phyloP scores from a whole-genome alignment of 352 stramenopile genomes.

The Thraustotheca clavata region DNA sequence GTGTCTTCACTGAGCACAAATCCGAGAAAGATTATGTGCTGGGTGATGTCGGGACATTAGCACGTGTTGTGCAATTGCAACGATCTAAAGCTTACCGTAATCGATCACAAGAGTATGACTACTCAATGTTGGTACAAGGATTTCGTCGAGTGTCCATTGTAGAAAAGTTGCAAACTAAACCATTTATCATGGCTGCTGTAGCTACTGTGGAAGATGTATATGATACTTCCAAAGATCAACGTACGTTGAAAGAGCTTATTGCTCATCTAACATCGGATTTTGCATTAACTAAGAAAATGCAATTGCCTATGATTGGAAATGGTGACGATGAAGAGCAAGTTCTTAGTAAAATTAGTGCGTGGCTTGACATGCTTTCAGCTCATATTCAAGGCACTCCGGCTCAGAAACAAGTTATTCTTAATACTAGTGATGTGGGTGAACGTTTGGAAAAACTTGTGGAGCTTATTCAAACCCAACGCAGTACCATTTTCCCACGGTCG shows the following conservation, averaged over 20 bases:
- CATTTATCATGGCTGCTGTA: slow-evolving; percentile 50
- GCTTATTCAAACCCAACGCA: slow-evolving; percentile 9
- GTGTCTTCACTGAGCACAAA: slow-evolving; percentile 52
- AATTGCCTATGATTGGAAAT: slow-evolving; percentile 3
- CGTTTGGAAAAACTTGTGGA: slow-evolving; percentile 10
- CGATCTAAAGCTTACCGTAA: slow-evolving; percentile 31
- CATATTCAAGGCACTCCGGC: slow-evolving; percentile 11
- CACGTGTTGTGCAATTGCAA: slow-evolving; percentile 68
- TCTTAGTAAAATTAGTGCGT: slow-evolving; percentile 6
- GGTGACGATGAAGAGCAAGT: slow-evolving; percentile 2
- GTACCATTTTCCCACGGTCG: no score
- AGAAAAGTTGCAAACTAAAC: slow-evolving; percentile 38
- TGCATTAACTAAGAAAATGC: slow-evolving; percentile 10
- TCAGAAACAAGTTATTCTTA: slow-evolving; percentile 14
- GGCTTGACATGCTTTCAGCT: slow-evolving; percentile 19
- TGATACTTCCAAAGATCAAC: neutral
- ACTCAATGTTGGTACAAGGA: slow-evolving; percentile 62
- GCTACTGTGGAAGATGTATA: slow-evolving; percentile 23
- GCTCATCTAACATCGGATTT: neutral
- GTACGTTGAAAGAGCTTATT: neutral
- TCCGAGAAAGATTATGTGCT: slow-evolving; percentile 28
- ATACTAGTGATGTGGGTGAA: slow-evolving; percentile 4
- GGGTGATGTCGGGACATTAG: slow-evolving; percentile 50
- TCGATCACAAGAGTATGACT: slow-evolving; percentile 29
- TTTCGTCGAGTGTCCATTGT: slow-evolving; percentile 43